phyloP scores from a whole-genome alignment of 2,329 filamentous ascomycete genomes.

The Aspergillus unguis region DNA sequence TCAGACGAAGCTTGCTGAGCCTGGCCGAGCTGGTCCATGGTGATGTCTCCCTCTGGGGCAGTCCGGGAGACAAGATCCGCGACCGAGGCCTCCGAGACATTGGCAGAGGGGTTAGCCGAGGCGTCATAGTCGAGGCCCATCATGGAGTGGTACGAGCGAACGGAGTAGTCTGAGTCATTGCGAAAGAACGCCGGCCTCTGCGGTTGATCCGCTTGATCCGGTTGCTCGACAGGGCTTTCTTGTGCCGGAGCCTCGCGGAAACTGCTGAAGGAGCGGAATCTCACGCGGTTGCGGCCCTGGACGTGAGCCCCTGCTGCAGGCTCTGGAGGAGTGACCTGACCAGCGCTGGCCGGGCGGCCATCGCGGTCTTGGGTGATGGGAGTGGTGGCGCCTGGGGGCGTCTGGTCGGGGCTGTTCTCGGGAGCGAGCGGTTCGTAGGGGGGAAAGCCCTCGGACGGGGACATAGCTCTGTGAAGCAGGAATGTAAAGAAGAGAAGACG shows the following conservation, averaged over 20 bases:
- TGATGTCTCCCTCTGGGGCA: constrained; percentile 1
- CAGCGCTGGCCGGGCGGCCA: background rate
- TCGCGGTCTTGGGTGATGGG: background rate
- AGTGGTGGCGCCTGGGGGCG: background rate
- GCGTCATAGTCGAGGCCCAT: constrained; percentile 8
- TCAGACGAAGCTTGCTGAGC: background rate
- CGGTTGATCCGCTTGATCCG: background rate
- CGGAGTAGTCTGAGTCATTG: constrained; percentile 18
- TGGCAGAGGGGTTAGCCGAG: constrained; percentile 1
- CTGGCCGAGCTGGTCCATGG: background rate
- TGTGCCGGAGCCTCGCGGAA: constrained; percentile 5
- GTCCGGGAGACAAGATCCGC: background rate
- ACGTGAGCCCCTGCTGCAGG: background rate
- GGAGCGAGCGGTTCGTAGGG: background rate
- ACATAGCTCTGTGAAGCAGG: background rate
- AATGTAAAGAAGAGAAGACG: background rate
- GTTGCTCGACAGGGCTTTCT: background rate
- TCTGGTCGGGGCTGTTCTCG: background rate
- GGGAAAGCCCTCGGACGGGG: background rate
- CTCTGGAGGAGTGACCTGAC: background rate
- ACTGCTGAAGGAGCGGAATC: constrained; percentile 21
- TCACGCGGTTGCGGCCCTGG: constrained; percentile 13
- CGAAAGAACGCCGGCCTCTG: constrained; percentile 7
- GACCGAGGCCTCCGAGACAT: constrained; percentile 10
- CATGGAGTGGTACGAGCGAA: constrained; percentile 17